Evolutionary conservation across 768 basidiomycete species (phyloP).

Genomic region (Suillus lakei): DNA sequence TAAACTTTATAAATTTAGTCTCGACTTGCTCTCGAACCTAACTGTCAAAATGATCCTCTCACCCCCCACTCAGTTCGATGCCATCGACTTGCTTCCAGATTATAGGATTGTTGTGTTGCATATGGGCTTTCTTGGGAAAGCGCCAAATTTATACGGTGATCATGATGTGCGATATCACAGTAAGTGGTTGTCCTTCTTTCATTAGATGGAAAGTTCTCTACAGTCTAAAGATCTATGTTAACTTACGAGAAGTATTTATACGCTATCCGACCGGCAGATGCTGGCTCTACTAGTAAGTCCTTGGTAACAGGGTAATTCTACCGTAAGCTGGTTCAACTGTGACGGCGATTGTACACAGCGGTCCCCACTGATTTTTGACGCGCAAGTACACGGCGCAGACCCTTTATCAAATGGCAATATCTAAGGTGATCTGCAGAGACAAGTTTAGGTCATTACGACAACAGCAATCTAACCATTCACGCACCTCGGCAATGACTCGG

Average conservation of each 20-base stretch:
- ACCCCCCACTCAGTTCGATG: neutral
- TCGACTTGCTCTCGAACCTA: neutral
- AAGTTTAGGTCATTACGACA: neutral
- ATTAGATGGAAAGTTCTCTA: neutral
- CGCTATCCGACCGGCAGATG: neutral
- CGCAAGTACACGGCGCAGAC: neutral
- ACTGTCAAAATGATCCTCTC: neutral
- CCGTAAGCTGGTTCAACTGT: neutral
- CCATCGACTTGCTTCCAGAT: neutral
- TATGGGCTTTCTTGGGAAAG: neutral
- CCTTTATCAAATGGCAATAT: neutral
- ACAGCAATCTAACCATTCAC: slow-evolving; percentile 4
- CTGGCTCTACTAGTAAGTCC: neutral
- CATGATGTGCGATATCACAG: neutral
- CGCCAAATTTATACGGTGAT: neutral
- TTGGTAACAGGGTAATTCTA: neutral
- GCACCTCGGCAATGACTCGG: slow-evolving; percentile 23
- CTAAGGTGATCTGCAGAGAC: neutral
- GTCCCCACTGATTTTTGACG: neutral
- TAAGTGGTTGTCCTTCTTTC: neutral
- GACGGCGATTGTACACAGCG: neutral
- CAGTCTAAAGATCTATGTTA: neutral
- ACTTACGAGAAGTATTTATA: neutral
- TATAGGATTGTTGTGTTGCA: neutral
- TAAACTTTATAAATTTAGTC: neutral